Base-by-base conservation (phyloP, 2,329 filamentous ascomycete species). In the Fusarium proliferatum region DNA sequence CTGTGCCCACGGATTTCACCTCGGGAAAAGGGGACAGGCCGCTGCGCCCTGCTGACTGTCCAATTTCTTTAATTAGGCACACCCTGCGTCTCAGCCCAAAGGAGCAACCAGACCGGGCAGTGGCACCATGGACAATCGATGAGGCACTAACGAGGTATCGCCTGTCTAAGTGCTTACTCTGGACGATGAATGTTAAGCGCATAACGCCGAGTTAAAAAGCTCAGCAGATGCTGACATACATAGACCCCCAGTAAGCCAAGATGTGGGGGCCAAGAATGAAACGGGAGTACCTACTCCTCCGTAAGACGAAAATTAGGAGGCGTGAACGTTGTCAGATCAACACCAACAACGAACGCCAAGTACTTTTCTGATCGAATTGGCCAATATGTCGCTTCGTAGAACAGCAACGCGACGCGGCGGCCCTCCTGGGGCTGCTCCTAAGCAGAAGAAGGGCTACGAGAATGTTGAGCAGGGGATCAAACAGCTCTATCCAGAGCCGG, bases 391-490 rank as follows among this genome's bases (percentile, higher is more conserved):
- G 6, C 53, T 75, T 21, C 66, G 43, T 56, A 57, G 67, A 45
- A 46, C 73, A 19, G 23, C 62, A 28, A 73, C 73, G 9, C 55
- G 69, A 51, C 81, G 61, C 64, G 80, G 61, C 65, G 80, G 58
- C 70, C 79, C 30, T 77, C 55, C 49, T 7, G 39, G 41, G n/a
- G 34, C 34, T n/a, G 65, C 58, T 9, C 58, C 68, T 28, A 79
- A 67, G 59, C 69, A 53, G n/a, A 82, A 78, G 66, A 82, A 81
- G 34, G 79, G 79, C 5, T 81, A 82, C 42, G 81, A 79, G 45
- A 76, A 79, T 36, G 81, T 82, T 15, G 79, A 82, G 39, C 83
- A 84, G 68, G 83, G 81, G 9, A 78, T 85, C 71, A 80, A 81
- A 53, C 79, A 83, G 61, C 73, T 85, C 28, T 82, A 84, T 61